phyloP scores from a whole-genome alignment of 31 red algal genomes.

The Bonnemaisonia californica region DNA sequence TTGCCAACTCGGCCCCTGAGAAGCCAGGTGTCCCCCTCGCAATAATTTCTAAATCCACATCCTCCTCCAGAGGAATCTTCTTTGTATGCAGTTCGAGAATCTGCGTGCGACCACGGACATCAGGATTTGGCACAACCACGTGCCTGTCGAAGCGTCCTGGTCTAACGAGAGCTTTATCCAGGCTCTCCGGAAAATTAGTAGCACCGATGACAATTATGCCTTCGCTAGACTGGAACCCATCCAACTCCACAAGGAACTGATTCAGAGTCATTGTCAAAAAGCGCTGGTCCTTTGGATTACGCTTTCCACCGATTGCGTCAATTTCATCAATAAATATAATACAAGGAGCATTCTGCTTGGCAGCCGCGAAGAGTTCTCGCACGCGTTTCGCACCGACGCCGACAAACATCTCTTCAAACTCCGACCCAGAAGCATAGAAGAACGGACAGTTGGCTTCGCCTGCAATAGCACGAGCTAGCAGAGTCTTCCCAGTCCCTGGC shows the following conservation, averaged over 20 bases:
- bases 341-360: conserved; percentile 92
- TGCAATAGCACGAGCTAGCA: conserved; percentile 94
- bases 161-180: conserved; percentile 94
- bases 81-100: conserved; percentile 93
- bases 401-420: conserved; percentile 99
- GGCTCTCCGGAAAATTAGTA: conserved; percentile 95
- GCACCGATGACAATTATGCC: conserved; percentile 99
- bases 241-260: conserved; percentile 96
- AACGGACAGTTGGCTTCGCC: conserved; percentile 94
- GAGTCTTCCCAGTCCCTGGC: conserved; percentile 97
- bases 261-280: conserved; percentile 97
- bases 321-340: conserved; percentile 99
- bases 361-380: conserved; percentile 92
- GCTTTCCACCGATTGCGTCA: conserved; percentile 94
- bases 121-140: conserved; percentile 90
- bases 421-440: conserved; percentile 92
- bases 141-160: conserved; percentile 99
- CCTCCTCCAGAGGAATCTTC: conserved; percentile 83
- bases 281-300: conserved; percentile 95
- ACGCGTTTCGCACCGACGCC: conserved; percentile 93
- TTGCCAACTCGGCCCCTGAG: conserved; percentile 95
- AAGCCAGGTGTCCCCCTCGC: conserved; percentile 98
- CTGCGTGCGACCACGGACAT: conserved; percentile 87
- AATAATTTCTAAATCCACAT: conserved; percentile 92
- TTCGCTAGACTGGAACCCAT: conserved; percentile 90